Evolutionary conservation across 2,329 filamentous ascomycete genomes (phyloP).

Genomic region (Fusarium xyrophilum): DNA sequence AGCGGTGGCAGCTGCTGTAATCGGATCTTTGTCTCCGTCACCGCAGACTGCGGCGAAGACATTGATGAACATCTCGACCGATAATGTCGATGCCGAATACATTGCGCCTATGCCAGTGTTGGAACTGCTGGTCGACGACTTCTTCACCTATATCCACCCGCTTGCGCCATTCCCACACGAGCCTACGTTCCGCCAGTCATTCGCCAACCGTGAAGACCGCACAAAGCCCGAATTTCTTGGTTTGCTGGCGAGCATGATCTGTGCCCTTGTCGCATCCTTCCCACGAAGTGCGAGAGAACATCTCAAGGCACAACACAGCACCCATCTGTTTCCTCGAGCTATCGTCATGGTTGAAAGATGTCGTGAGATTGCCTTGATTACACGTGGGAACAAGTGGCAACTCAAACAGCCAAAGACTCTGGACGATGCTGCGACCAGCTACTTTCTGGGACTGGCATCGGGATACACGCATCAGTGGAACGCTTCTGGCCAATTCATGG

Average conservation of each 20-base stretch:
- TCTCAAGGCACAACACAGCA: slow-evolving; percentile 69
- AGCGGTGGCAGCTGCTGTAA: slow-evolving; percentile 25
- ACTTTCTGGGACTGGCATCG: slow-evolving; percentile 72
- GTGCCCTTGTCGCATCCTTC: slow-evolving; percentile 75
- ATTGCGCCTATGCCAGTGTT: slow-evolving; percentile 75
- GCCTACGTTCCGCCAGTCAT: slow-evolving; percentile 75
- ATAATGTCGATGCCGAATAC: slow-evolving; percentile 64
- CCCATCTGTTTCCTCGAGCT: slow-evolving; percentile 71
- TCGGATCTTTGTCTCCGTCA: slow-evolving; percentile 48
- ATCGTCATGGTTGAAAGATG: slow-evolving; percentile 75
- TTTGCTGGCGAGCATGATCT: slow-evolving; percentile 77
- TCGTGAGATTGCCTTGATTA: slow-evolving; percentile 70
- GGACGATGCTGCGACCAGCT: slow-evolving; percentile 73
- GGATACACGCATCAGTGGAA: slow-evolving; percentile 73
- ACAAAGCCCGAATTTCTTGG: slow-evolving; percentile 72
- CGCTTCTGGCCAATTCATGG: slow-evolving; percentile 72
- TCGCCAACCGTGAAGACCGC: slow-evolving; percentile 70
- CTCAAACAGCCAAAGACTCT: slow-evolving; percentile 57
- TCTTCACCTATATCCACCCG: slow-evolving; percentile 83
- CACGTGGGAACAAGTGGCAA: slow-evolving; percentile 64
- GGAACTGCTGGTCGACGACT: slow-evolving; percentile 76
- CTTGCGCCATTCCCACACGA: slow-evolving; percentile 80
- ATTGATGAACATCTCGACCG: slow-evolving; percentile 54
- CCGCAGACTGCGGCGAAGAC: slow-evolving; percentile 58
- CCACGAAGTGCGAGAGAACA: slow-evolving; percentile 74